These are phyloP conservation scores for Dioscorea cayenensis DNA, from an alignment of 116 monocot genomes.

Conservation along the genomic window DNA sequence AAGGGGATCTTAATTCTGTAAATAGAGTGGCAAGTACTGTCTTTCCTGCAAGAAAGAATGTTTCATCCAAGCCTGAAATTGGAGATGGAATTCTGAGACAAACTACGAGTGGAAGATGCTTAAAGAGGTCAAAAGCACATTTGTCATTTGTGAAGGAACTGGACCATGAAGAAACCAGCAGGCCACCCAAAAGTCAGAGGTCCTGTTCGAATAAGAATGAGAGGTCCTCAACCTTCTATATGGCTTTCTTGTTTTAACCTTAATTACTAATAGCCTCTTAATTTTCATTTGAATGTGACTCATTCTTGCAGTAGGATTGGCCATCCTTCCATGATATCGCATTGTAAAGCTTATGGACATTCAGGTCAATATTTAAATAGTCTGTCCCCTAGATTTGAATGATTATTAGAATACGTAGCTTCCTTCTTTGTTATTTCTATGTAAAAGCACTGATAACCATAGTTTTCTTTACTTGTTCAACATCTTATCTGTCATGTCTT, in stretches of 20 bases:
- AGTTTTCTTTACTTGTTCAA: not conserved
- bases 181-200: conserved; percentile 57
- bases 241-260: too few relatives aligned
- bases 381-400: conserved; percentile 29
- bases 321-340: conserved; percentile 65
- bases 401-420: conserved; percentile 29
- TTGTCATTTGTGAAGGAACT: conserved; percentile 39
- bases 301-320: conserved; percentile 55
- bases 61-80: conserved; percentile 38
- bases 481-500: not conserved
- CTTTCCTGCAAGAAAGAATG: conserved; percentile 62
- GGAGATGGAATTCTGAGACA: conserved; percentile 71
- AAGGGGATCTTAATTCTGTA: conserved; percentile 26
- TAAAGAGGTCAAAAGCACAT: conserved; percentile 39
- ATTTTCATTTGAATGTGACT: not conserved
- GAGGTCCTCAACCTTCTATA: conserved; percentile 34
- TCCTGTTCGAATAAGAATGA: conserved; percentile 55
- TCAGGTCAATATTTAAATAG: conserved; percentile 27
- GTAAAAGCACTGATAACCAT: not conserved
- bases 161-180: conserved; percentile 39
- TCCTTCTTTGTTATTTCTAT: not conserved
- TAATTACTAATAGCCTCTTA: too few relatives aligned
- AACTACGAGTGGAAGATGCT: conserved; percentile 64
- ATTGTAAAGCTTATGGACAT: conserved; percentile 62
- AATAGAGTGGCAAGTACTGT: conserved; percentile 22